Evolutionary conservation across 768 basidiomycete species (phyloP).

Genomic region (Leccinum subtestaceum): DNA sequence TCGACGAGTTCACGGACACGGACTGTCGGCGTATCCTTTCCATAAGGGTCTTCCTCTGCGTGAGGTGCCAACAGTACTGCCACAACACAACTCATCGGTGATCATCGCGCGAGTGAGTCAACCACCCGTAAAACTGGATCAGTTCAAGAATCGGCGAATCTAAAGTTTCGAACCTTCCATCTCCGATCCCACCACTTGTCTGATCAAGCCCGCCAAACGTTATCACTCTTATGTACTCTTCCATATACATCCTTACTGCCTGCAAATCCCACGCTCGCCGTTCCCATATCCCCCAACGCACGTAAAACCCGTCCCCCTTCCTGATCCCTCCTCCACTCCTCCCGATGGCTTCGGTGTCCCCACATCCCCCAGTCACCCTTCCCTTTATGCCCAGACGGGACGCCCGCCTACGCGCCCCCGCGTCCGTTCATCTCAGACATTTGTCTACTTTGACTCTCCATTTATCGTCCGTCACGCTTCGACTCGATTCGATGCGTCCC

Average conservation of each 20-base stretch:
- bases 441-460: constrained; percentile 2
- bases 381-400: constrained; percentile 2
- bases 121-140: constrained; percentile 10
- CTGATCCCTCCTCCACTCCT: constrained; percentile 12
- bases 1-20: constrained; percentile 16
- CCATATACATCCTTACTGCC: constrained; percentile 16
- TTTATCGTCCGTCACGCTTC: constrained; percentile 13
- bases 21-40: constrained; percentile 31
- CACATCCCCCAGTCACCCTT: constrained; percentile 27
- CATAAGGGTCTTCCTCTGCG: constrained; percentile 29
- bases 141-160: constrained; percentile 28
- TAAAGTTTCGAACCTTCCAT: constrained; percentile 31
- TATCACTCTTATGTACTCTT: constrained; percentile 30
- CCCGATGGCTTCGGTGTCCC: constrained; percentile 13
- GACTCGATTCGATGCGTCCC: constrained; percentile 2
- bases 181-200: constrained; percentile 30
- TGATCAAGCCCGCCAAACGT: constrained; percentile 27
- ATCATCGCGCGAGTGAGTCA: constrained; percentile 23
- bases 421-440: neutral
- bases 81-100: constrained; percentile 23
- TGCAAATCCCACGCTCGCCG: constrained; percentile 31
- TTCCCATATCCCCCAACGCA: constrained; percentile 6
- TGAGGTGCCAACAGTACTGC: constrained; percentile 15
- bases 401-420: constrained; percentile 2
- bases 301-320: constrained; percentile 24